Conservation (phyloP, 768 basidiomycete species). For the Pleurotus giganteus region DNA sequence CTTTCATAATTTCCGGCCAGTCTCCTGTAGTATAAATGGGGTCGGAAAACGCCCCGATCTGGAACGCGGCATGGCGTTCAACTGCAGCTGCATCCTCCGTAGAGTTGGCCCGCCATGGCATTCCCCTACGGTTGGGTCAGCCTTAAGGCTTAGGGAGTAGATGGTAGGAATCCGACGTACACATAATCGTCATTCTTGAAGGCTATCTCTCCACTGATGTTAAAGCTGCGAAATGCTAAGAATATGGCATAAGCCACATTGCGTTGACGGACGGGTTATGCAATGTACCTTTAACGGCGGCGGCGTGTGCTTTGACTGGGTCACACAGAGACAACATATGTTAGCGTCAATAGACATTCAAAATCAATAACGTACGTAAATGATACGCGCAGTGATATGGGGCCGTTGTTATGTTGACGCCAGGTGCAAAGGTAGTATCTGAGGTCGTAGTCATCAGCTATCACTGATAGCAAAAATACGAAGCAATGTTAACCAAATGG, state of each 20-base stretch:
- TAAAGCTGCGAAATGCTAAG: constrained; percentile 43
- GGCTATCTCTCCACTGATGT: constrained; percentile 49
- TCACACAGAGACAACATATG: background rate
- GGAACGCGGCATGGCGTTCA: constrained; percentile 49
- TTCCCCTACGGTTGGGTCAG: constrained; percentile 27
- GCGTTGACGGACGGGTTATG: background rate
- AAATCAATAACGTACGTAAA: constrained; percentile 29
- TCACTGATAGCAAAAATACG: background rate
- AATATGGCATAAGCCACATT: background rate
- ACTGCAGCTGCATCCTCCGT: constrained; percentile 43
- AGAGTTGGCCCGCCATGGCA: constrained; percentile 44
- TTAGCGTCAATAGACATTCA: background rate
- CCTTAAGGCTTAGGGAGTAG: too few species aligned
- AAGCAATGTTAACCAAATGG: constrained; percentile 35
- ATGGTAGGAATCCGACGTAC: constrained; percentile 25
- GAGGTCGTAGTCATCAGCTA: background rate
- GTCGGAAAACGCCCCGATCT: constrained; percentile 47
- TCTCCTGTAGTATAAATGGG: constrained; percentile 50
- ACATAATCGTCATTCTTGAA: constrained; percentile 55
- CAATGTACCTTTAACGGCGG: constrained; percentile 42
- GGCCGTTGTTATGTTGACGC: constrained; percentile 41
- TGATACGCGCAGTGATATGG: constrained; percentile 45
- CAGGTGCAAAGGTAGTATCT: constrained; percentile 40
- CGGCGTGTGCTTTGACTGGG: constrained; percentile 46
- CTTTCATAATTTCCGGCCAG: constrained; percentile 49